Percentiles rank a stretch among this genome's conserved stretches.
Conservation (phyloP, 2,329 filamentous ascomycete genomes). For the Akanthomyces lecanii region DNA sequence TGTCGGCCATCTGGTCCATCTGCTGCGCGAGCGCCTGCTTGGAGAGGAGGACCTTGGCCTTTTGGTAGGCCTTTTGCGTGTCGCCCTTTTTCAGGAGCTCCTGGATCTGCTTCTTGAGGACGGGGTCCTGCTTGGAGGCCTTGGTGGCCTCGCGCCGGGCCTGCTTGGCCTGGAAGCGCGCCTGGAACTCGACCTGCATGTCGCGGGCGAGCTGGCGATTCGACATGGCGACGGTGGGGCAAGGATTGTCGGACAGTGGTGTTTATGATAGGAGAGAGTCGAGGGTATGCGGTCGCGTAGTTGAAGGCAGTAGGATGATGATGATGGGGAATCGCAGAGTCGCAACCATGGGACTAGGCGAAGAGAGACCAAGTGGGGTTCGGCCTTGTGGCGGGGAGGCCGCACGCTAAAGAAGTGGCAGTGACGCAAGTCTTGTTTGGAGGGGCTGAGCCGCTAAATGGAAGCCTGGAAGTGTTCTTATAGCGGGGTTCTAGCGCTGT, state of each 20-base stretch:
- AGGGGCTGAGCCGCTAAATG: background rate
- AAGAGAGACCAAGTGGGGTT: background rate
- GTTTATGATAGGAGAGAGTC: background rate
- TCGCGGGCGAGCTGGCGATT: conserved; percentile 56
- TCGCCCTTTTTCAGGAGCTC: conserved; percentile 60
- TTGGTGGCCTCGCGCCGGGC: conserved; percentile 58
- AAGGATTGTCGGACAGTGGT: background rate
- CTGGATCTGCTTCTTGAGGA: conserved; percentile 60
- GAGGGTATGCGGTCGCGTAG: background rate
- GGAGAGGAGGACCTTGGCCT: conserved; percentile 58
- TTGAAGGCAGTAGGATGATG: background rate
- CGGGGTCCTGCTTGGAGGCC: conserved; percentile 56
- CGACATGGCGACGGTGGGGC: conserved; percentile 41
- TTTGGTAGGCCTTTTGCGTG: conserved; percentile 59
- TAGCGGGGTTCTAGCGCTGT: background rate
- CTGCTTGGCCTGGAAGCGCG: conserved; percentile 60
- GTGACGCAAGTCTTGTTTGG: conserved; percentile 5
- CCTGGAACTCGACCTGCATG: conserved; percentile 61
- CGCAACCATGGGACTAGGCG: background rate
- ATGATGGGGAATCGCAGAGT: background rate
- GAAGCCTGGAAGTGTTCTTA: background rate
- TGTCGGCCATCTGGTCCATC: conserved; percentile 62
- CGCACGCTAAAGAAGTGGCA: conserved; percentile 2
- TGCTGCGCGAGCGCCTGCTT: conserved; percentile 59
- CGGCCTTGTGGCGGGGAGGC: background rate